Conservation (phyloP, 1,284 basidiomycete genomes). For the Ustanciosporium gigantosporum region DNA sequence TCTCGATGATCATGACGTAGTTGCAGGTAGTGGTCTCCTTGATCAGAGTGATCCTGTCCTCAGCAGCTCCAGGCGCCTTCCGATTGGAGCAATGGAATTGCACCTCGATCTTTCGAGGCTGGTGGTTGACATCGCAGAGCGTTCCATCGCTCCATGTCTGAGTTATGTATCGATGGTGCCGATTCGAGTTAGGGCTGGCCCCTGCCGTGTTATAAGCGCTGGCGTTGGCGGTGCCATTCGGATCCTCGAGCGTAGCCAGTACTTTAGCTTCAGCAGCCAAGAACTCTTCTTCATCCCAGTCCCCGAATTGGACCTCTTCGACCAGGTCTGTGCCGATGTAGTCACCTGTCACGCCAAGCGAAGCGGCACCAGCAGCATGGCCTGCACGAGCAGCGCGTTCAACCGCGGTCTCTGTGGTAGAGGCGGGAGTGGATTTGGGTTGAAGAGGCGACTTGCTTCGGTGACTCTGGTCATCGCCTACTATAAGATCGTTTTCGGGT, state of each 20-base stretch:
- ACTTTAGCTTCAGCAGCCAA: slow-evolving; percentile 30
- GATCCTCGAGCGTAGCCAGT: slow-evolving; percentile 2
- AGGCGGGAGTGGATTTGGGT: neutral
- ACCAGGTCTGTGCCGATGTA: slow-evolving; percentile 41
- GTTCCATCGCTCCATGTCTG: slow-evolving; percentile 54
- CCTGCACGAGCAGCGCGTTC: neutral
- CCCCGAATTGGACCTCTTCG: slow-evolving; percentile 49
- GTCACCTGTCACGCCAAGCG: no score
- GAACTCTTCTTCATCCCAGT: slow-evolving; percentile 41
- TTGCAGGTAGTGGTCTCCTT: slow-evolving; percentile 57
- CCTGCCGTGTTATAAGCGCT: neutral
- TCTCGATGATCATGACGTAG: slow-evolving; percentile 49
- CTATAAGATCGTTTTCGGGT: slow-evolving; percentile 24
- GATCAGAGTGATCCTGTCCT: slow-evolving; percentile 46
- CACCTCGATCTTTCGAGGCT: slow-evolving; percentile 47
- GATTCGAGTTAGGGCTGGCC: neutral
- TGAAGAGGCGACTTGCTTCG: slow-evolving; percentile 11
- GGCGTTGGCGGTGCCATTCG: slow-evolving; percentile 1
- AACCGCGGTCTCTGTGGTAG: neutral
- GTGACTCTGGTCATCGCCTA: slow-evolving; percentile 19
- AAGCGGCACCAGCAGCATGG: neutral
- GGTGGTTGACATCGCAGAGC: slow-evolving; percentile 47
- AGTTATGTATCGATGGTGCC: slow-evolving; percentile 38
- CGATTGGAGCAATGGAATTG: slow-evolving; percentile 46
- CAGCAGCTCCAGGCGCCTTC: slow-evolving; percentile 18